Conservation (phyloP, 331 rosid species). For the Acacia concinna region DNA sequence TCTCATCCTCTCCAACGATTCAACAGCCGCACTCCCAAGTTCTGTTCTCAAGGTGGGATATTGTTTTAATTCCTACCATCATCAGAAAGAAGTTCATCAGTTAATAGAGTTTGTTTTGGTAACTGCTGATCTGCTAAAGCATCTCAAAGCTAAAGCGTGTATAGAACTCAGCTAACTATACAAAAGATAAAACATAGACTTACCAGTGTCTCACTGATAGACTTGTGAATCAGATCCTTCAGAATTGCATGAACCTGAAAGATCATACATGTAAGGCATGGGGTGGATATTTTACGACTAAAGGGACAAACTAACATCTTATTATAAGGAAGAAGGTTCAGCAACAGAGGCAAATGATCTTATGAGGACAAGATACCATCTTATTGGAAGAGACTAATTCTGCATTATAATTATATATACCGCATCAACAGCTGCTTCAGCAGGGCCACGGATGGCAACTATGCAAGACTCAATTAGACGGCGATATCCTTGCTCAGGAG, state of each 20-base stretch:
- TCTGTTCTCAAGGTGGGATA: conserved; percentile 91
- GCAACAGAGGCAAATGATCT: no score
- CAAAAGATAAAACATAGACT: conserved; percentile 26
- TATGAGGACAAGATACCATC: no score
- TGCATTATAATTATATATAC: conserved; percentile 40
- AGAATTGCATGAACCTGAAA: conserved; percentile 80
- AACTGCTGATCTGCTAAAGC: no score
- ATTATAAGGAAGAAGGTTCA: neutral
- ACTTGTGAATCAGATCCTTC: conserved; percentile 89
- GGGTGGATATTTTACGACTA: neutral
- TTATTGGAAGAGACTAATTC: neutral
- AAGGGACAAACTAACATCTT: neutral
- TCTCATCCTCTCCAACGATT: conserved; percentile 85
- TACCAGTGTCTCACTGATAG: conserved; percentile 78
- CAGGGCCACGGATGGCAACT: conserved; percentile 84
- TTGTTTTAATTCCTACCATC: conserved; percentile 80
- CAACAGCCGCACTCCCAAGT: conserved; percentile 80
- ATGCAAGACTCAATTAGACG: conserved; percentile 93
- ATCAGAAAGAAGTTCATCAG: conserved; percentile 20
- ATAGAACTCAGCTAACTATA: conserved; percentile 9
- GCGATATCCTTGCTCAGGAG: conserved; percentile 99
- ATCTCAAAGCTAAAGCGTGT: neutral
- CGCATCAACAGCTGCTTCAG: conserved; percentile 97
- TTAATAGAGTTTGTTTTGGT: no score
- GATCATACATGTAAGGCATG: conserved; percentile 12